Conservation (phyloP, 352 stramenopile species). For the Phytophthora brassicae region DNA sequence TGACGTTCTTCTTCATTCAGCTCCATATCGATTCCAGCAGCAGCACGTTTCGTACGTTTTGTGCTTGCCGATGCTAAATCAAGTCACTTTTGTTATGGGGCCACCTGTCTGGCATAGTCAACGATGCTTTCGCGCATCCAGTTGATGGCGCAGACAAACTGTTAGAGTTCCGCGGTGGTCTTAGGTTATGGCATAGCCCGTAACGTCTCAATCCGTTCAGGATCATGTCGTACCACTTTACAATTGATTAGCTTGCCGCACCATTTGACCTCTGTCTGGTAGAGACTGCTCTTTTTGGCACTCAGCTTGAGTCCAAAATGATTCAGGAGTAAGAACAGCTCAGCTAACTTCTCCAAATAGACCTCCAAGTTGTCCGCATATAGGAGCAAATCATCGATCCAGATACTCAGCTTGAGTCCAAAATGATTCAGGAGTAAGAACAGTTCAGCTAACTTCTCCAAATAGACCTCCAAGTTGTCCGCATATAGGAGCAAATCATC, state of each 20-base stretch:
- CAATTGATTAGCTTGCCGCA: too few species aligned
- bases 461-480: slow-evolving; percentile 15
- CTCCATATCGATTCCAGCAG: background rate
- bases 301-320: too few species aligned
- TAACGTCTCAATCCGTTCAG: too few species aligned
- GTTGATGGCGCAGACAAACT: slow-evolving; percentile 25
- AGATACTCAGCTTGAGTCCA: too few species aligned
- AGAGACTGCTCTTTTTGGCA: too few species aligned
- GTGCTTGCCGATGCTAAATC: background rate
- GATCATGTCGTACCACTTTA: too few species aligned
- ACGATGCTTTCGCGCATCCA: slow-evolving; percentile 20
- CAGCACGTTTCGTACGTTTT: background rate
- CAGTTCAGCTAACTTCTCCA: too few species aligned
- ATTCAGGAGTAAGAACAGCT: too few species aligned
- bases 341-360: too few species aligned
- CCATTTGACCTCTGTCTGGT: too few species aligned
- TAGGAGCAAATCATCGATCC: slow-evolving; percentile 35
- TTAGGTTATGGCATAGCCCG: background rate
- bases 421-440: too few species aligned
- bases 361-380: slow-evolving; percentile 19
- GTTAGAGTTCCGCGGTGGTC: slow-evolving; percentile 21
- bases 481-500: slow-evolving; percentile 32
- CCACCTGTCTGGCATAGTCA: slow-evolving; percentile 16
- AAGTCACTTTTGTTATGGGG: slow-evolving; percentile 18
- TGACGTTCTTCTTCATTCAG: background rate